Evolutionary conservation across 352 stramenopile genomes (phyloP), one percentile per base, ranked within the genome.

Genomic region (Peronosclerospora sorghi): DNA sequence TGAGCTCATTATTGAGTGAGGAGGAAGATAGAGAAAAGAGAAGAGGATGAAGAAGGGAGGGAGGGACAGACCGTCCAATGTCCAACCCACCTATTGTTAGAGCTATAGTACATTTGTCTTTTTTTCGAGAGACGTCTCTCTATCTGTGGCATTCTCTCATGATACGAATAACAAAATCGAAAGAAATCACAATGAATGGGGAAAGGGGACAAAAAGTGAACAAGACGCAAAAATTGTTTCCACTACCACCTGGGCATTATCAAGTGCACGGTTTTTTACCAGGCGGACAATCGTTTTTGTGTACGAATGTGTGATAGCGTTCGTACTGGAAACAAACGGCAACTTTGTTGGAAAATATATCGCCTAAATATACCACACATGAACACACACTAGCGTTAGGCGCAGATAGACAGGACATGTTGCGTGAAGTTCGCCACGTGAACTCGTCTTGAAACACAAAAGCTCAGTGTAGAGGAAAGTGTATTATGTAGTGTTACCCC

Each of bases 1-100:
- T 57, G 96, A 99, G 59, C 82, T 99, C 38, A 98, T 98, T 69
- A 96, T 98, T 46, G 93, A 98, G 73, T 98, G 96, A 77, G 64
- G 29, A 7, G 64, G 30, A 5, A 18, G 26, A 37, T 20, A 45
- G 36, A 55, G 41, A 54, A 13, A 21, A 26, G 15, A 42, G 18
- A 14, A 21, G 24, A 18, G 17, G 4, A 10, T 9, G 28, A 10
- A 34, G 4, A 34, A 10, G 28, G 32, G 21, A 45, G 34, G 51
- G 46, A 51, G 14, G 18, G 26, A 20, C 37, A 15, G n/a, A 28
- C 23, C 14, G 17, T 27, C 37, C 4, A 34, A 10, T 6, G 26
- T 6, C 6, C 6, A 30, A 10, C 6, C 6, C 10, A n/a, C 28
- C 15, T 9, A n/a, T 34, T n/a, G n/a, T n/a, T n/a, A n/a, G 15